Conservation (phyloP, 345 rosid species). For the Brassica nigra region DNA sequence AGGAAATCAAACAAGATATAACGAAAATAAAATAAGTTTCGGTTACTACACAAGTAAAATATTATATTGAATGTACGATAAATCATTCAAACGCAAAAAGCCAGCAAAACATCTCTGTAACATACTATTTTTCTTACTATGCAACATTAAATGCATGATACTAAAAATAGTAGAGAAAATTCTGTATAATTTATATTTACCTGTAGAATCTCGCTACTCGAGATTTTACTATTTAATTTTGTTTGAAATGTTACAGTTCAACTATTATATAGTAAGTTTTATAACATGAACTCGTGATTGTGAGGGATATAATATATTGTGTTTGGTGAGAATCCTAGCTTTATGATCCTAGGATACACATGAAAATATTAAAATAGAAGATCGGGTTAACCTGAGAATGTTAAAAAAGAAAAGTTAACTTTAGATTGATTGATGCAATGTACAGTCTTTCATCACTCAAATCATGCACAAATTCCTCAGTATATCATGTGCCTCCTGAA, state of each 20-base stretch:
- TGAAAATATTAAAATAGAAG: background rate
- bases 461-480: background rate
- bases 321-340: background rate
- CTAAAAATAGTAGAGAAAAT: background rate
- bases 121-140: background rate
- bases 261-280: too few relatives aligned
- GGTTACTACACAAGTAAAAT: background rate
- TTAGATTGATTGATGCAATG: background rate
- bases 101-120: background rate
- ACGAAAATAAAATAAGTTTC: background rate
- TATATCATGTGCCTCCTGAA: background rate
- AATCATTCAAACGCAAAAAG: background rate
- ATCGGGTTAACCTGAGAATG: background rate
- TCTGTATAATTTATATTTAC: background rate
- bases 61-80: background rate
- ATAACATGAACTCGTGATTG: background rate
- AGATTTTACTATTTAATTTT: background rate
- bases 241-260: background rate
- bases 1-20: background rate
- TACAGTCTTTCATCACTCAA: background rate
- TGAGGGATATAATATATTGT: background rate
- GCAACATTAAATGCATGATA: background rate
- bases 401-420: background rate
- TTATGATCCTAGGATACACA: background rate
- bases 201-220: constrained; percentile 4